A percentile compares a stretch with the other conserved stretches of the same genome.
Evolutionary conservation across 2,329 filamentous ascomycete genomes (phyloP).

Genomic region (Escovopsis weberi): DNA sequence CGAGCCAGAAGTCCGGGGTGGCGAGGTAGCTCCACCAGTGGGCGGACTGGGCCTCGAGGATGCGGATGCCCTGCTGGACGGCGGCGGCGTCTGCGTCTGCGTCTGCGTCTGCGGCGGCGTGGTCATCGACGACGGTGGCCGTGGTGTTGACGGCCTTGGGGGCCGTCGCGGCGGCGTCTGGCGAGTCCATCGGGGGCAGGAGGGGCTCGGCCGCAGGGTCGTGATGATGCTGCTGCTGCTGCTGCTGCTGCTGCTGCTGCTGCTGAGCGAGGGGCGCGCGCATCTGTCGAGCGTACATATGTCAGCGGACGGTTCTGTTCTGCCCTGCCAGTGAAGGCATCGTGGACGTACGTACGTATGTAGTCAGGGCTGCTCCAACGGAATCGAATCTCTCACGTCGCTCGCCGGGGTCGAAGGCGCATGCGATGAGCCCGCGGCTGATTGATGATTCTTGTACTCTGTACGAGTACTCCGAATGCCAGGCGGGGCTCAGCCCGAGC

Average conservation of each 20-base stretch:
- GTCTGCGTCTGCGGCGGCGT: constrained; percentile 5
- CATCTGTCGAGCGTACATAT: too few relatives aligned
- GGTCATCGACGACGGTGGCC: constrained; percentile 6
- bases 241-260: background rate
- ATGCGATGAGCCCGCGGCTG: too few relatives aligned
- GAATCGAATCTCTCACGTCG: too few relatives aligned
- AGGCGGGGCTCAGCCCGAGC: too few relatives aligned
- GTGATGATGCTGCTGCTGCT: background rate
- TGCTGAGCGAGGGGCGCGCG: too few relatives aligned
- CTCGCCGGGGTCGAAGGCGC: too few relatives aligned
- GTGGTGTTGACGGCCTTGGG: constrained; percentile 1
- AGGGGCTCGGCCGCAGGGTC: constrained; percentile 8
- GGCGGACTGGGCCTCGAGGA: constrained; percentile 37
- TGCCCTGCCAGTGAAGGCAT: background rate
- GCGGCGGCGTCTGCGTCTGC: constrained; percentile 13
- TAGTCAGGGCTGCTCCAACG: too few relatives aligned
- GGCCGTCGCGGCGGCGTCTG: constrained; percentile 7
- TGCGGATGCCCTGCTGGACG: constrained; percentile 36
- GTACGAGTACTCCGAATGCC: too few relatives aligned
- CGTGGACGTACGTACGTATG: background rate
- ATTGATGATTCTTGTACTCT: too few relatives aligned
- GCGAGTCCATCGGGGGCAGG: constrained; percentile 1
- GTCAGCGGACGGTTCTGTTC: too few relatives aligned
- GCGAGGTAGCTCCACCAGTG: constrained; percentile 61
- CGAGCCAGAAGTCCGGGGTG: constrained; percentile 78